phyloP scores from a whole-genome alignment of 2,329 filamentous ascomycete genomes.

The Aspergillus versicolor region DNA sequence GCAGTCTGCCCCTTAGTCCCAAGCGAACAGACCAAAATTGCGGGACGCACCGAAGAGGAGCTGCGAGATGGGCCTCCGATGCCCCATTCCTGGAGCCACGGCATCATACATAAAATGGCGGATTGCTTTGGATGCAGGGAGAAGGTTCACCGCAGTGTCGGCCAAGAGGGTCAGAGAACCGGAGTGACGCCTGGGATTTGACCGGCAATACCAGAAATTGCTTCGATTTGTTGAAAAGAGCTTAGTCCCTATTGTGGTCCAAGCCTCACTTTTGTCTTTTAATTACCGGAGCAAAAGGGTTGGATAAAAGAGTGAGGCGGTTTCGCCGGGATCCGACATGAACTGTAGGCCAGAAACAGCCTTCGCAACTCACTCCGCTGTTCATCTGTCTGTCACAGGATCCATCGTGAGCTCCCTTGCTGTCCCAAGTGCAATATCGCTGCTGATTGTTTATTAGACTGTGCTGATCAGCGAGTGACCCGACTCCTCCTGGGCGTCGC shows the following conservation, averaged over 20 bases:
- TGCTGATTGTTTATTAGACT: constrained; percentile 4
- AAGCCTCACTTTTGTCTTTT: constrained; percentile 26
- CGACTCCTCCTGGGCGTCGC: constrained; percentile 8
- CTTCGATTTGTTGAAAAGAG: constrained; percentile 20
- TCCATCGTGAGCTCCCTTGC: constrained; percentile 7
- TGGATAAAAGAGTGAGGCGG: constrained; percentile 38
- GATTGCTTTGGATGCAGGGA: constrained; percentile 23
- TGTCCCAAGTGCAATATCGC: constrained; percentile 8
- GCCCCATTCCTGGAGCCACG: constrained; percentile 33
- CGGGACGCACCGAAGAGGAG: constrained; percentile 7
- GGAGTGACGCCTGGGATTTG: constrained; percentile 1
- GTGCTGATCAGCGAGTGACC: constrained; percentile 15
- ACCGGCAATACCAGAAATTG: constrained; percentile 2
- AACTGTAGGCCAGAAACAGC: constrained; percentile 15
- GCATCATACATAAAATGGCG: constrained; percentile 27
- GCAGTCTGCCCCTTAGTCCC: neutral
- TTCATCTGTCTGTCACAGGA: constrained; percentile 12
- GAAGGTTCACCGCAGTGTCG: constrained; percentile 18
- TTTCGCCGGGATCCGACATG: constrained; percentile 24
- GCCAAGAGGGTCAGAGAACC: constrained; percentile 12
- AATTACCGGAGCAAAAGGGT: constrained; percentile 26
- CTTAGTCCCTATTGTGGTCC: constrained; percentile 15
- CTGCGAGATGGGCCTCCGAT: constrained; percentile 10
- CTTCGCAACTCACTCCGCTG: constrained; percentile 8
- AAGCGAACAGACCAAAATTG: neutral